Conservation (phyloP, 768 basidiomycete species). For the Suillus subalutaceus region DNA sequence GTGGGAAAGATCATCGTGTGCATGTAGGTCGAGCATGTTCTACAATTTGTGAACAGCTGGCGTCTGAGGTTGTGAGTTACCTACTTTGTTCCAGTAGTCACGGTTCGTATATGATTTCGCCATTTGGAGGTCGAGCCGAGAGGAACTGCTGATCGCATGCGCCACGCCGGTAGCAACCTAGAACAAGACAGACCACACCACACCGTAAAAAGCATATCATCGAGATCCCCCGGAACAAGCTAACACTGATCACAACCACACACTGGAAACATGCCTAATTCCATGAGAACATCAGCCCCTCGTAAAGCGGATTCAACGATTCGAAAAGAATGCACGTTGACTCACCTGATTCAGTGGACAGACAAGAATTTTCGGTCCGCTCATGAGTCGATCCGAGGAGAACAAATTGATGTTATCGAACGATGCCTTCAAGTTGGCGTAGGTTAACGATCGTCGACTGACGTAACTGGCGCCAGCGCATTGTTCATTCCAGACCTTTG, state of each 20-base stretch:
- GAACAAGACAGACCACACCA: background rate
- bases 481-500: background rate
- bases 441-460: background rate
- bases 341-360: background rate
- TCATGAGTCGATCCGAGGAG: background rate
- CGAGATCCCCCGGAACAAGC: background rate
- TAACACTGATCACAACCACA: background rate
- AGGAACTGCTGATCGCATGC: background rate
- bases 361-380: background rate
- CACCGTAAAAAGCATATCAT: background rate
- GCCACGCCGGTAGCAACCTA: background rate
- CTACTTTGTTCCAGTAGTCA: background rate
- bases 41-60: background rate
- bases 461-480: no score
- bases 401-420: background rate
- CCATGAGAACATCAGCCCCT: background rate
- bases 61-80: background rate
- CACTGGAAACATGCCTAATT: background rate
- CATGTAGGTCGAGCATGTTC: background rate
- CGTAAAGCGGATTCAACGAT: background rate
- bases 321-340: background rate
- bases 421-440: background rate
- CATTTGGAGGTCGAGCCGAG: background rate
- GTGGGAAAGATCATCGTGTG: background rate
- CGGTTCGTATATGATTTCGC: background rate